These are phyloP conservation scores for Ophiocordyceps camponoti-floridani DNA, from an alignment of 2,329 filamentous ascomycete genomes.

Conservation along the genomic window DNA sequence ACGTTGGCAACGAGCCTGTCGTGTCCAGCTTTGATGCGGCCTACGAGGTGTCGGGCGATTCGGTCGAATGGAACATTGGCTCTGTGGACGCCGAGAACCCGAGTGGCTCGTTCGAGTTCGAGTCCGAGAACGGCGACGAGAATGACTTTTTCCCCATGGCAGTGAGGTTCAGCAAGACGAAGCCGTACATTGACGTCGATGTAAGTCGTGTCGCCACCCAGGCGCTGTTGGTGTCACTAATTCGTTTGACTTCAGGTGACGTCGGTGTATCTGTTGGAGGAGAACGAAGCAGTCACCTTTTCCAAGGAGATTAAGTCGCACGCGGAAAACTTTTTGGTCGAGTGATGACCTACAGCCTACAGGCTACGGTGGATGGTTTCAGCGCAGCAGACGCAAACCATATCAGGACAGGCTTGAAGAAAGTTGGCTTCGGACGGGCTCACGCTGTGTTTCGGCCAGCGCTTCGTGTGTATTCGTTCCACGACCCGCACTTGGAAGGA, in stretches of 20 bases:
- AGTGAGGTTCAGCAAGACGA: slow-evolving; percentile 70
- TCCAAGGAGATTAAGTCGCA: slow-evolving; percentile 65
- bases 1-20: slow-evolving; percentile 64
- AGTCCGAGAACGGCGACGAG: slow-evolving; percentile 73
- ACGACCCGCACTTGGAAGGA: neutral
- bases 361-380: neutral
- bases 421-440: no score
- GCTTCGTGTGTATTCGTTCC: neutral
- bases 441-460: no score
- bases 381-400: neutral
- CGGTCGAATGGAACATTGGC: slow-evolving; percentile 85
- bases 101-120: slow-evolving; percentile 86
- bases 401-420: no score
- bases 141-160: slow-evolving; percentile 97
- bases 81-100: slow-evolving; percentile 66
- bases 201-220: slow-evolving; percentile 37
- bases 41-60: slow-evolving; percentile 86
- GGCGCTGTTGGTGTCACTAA: slow-evolving; percentile 7
- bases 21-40: slow-evolving; percentile 87
- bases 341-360: slow-evolving; percentile 25
- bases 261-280: slow-evolving; percentile 52
- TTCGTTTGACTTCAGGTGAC: slow-evolving; percentile 27
- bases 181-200: slow-evolving; percentile 82
- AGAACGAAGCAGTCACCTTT: slow-evolving; percentile 64
- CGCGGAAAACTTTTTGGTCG: slow-evolving; percentile 60